Base-by-base conservation (phyloP, 371 early-diverging fungal species). In the Chytridium lagenaria region DNA sequence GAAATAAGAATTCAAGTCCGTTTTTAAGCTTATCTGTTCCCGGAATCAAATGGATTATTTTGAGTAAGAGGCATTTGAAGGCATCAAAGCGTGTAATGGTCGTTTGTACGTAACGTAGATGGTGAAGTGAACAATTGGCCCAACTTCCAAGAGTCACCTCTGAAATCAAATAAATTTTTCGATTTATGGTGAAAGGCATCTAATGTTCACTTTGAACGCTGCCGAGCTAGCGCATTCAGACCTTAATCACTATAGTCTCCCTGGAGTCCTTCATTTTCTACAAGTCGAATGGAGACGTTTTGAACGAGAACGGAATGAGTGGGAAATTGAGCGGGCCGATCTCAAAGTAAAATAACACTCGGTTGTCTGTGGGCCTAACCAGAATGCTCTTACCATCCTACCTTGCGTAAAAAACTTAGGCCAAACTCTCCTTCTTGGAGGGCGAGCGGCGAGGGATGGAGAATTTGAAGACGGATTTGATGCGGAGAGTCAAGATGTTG, bases 271-370 rank as follows among this genome's bases (percentile, higher is more conserved):
- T 3, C 66, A 66, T 30, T 66, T 66, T 28, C 28, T 66, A 15
- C 66, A 66, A 30, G 10, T 83, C 3, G 94, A 95, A 84, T 94
- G 94, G 94, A 81, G 95, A 66, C 85, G 88, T 37, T 93, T 90
- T 77, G 96, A 96, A 72, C 85, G 92, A 67, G 95, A 96, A 75
- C 86, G 92, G 28, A 93, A 92, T 71, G 92, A 93, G 78, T 95
- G 96, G 95, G 90, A 91, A 30, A 91, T 94, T 77, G 95, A 94
- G 75, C 80, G 87, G 64, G 88, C 93, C 3, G 94, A 93, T 70
- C 78, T 94, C 64, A 90, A 92, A 88, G 96, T 92, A 85, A 26
- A 23, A 30, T 15, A 15, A 57, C 15, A 50, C 44, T 26, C 49
- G 5, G 30, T 19, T 55, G 33, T 57, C 19, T 28, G 12, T 19